Conservation (phyloP, 805 yeast genomes). For the Pichia kluyveri region DNA sequence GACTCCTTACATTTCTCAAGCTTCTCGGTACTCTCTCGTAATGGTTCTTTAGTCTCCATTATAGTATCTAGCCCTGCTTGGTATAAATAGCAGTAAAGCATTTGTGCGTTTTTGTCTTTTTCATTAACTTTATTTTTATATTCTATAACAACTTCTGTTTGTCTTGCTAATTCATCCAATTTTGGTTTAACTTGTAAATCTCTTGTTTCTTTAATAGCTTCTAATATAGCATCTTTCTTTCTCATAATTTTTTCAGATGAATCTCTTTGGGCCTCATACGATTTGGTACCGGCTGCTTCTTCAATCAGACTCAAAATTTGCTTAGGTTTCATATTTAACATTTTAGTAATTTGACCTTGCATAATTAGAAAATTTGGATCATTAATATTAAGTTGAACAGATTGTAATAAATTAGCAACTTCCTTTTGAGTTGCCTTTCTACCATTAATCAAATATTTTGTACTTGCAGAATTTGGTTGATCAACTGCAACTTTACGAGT, state of each 20-base stretch:
- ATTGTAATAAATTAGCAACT: slow-evolving; percentile 82
- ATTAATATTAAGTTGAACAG: slow-evolving; percentile 91
- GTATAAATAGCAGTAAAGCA: slow-evolving; percentile 7
- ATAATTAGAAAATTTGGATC: slow-evolving; percentile 95
- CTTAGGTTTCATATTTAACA: slow-evolving; percentile 88
- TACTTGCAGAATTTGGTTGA: slow-evolving; percentile 35
- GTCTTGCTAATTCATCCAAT: slow-evolving; percentile 67
- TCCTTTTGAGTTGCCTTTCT: slow-evolving; percentile 94
- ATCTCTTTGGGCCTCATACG: slow-evolving; percentile 88
- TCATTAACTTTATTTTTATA: slow-evolving; percentile 49
- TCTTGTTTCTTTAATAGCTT: slow-evolving; percentile 63
- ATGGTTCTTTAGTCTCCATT: not conserved
- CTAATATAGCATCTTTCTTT: slow-evolving; percentile 78
- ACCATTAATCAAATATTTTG: slow-evolving; percentile 85
- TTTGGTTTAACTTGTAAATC: slow-evolving; percentile 91
- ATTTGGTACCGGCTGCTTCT: slow-evolving; percentile 97
- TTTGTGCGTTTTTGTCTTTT: slow-evolving; percentile 7
- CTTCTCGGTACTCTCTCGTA: not conserved
- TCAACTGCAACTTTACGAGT: slow-evolving; percentile 88
- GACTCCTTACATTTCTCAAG: slow-evolving; percentile 31
- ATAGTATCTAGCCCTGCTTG: slow-evolving; percentile 25
- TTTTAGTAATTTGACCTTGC: slow-evolving; percentile 98
- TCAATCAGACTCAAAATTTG: slow-evolving; percentile 88
- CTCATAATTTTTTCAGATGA: slow-evolving; percentile 88
- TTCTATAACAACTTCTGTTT: slow-evolving; percentile 75